Evolutionary conservation across 2,329 filamentous ascomycete genomes (phyloP).

Genomic region (Diaporthe capsici): DNA sequence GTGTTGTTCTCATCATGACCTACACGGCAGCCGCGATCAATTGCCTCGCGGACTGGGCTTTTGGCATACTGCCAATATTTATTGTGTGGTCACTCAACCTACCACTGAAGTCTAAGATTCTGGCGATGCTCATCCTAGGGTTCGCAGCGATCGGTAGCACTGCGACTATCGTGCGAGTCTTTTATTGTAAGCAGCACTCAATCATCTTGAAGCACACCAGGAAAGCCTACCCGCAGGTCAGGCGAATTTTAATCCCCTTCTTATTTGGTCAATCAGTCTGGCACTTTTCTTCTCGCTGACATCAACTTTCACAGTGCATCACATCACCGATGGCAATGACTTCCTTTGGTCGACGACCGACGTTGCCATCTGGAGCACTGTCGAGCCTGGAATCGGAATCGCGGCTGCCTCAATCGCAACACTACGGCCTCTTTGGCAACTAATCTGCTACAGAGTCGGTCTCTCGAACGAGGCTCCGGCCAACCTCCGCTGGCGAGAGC

Average conservation of each 20-base stretch:
- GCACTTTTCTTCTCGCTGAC: not conserved
- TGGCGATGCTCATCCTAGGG: constrained; percentile 7
- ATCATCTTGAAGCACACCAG: not conserved
- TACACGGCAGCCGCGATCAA: constrained; percentile 22
- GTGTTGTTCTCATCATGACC: constrained; percentile 12
- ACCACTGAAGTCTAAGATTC: not conserved
- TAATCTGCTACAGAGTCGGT: constrained; percentile 2
- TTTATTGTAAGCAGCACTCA: not conserved
- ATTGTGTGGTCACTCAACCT: constrained; percentile 34
- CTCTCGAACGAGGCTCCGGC: not conserved
- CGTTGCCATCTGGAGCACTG: constrained; percentile 32
- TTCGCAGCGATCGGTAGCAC: constrained; percentile 21
- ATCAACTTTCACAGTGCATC: constrained; percentile 1
- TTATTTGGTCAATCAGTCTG: too few species aligned
- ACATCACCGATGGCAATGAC: constrained; percentile 12
- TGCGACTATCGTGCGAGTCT: constrained; percentile 15
- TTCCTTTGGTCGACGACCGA: constrained; percentile 32
- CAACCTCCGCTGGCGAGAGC: constrained; percentile 16
- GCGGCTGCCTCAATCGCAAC: constrained; percentile 28
- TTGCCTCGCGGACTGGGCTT: constrained; percentile 32
- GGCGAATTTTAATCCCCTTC: too few species aligned
- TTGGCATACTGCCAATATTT: constrained; percentile 19
- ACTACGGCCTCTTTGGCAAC: constrained; percentile 31
- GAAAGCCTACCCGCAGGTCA: not conserved
- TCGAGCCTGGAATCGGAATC: constrained; percentile 34